Evolutionary conservation across 148 eudicot species (phyloP), one percentile per base, ranked within the genome.

Genomic region (Oxyria digyna): DNA sequence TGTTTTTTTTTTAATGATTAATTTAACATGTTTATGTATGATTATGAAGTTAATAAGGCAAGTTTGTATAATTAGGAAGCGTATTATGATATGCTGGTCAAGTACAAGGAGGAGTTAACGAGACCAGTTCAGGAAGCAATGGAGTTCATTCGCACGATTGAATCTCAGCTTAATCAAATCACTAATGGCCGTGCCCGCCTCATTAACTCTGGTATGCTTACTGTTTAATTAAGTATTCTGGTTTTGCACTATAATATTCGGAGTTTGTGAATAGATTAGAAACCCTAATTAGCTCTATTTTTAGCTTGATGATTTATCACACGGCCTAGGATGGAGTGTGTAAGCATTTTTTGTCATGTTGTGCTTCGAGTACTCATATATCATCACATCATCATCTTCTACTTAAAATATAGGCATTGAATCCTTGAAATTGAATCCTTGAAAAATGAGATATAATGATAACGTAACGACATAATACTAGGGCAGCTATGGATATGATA

Each of bases 101-200:
- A 92, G 74, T 92, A 92, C 63, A 75, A 85, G 26, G 94, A 89
- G 68, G 98, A 92, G 71, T 71, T 92, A n/a, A 80, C 91, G 32
- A 84, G 89, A 76, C 98, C 97, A 5, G 81, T 92, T 0, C 87
- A 87, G 73, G 98, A 92, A 76, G 98, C 98, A 32, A 87, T 81
- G 89, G 97, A 92, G 17, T 92, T 92, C 86, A 89, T 92, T 94
- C 74, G 85, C 46, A 73, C 80, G 62, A 83, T 89, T 24, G 98
- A 92, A 81, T 69, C 89, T 8, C 98, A 89, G 69, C 91, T 92
- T 18, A 84, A 79, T 64, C 76, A 83, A 63, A 81, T 92, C 14
- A 76, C 79, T 52, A 85, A 79, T 77, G 80, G 77, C 43, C 82
- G 85, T 13, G 75, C 73, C 10, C 88, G 83, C 69, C 72, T 85